Base-by-base conservation (phyloP, 2,329 filamentous ascomycete genomes). In the Camptophora hylomeconis region DNA sequence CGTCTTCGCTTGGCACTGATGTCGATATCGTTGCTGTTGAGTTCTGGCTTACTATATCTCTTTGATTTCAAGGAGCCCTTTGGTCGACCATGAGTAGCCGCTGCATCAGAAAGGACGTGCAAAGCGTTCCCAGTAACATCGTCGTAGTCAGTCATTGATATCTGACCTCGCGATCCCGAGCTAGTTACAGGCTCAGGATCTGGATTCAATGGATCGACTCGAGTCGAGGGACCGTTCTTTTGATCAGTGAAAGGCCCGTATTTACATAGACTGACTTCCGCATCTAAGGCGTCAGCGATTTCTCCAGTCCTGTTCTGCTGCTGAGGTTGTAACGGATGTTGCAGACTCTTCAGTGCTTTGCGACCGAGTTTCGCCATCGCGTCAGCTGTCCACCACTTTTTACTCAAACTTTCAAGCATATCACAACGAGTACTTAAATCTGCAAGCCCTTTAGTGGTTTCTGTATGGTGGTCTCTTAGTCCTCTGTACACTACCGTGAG, bases 401-500 rank as follows among this genome's bases (percentile, higher is more conserved):
- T 37, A 24, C 51, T 46, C 13, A 56, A 35, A 8, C 38, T 35
- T 37, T 57, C 54, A 11, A 58, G 39, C 11, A 53, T 39, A 13
- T 41, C 40, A 34, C 53, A 56, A 17, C 52, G 51, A 11, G 48
- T 47, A 26, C 50, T 48, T n/a, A 58, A 37, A 11, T 50, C 50
- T 19, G 44, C 39, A 28, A 48, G 52, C n/a, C 52, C 49, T 21
- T 49, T 48, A 20, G 53, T 45, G 20, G 46, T 43, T 29, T 56
- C 49, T 7, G 49, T 53, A 28, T 60, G 7, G 67, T 48, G 32
- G 62, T 61, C 27, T 14, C 68, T 65, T 24, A 69, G 60, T 32
- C 69, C 63, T 10, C 67, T 63, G 40, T 72, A 72, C 3, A 66
- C 63, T 2, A 71, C 66, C 3, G 63, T 63, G 35, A 71, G 56